These are phyloP conservation scores for Persicaria tinctoria DNA, from an alignment of 148 eudicot genomes.

Conservation along the genomic window DNA sequence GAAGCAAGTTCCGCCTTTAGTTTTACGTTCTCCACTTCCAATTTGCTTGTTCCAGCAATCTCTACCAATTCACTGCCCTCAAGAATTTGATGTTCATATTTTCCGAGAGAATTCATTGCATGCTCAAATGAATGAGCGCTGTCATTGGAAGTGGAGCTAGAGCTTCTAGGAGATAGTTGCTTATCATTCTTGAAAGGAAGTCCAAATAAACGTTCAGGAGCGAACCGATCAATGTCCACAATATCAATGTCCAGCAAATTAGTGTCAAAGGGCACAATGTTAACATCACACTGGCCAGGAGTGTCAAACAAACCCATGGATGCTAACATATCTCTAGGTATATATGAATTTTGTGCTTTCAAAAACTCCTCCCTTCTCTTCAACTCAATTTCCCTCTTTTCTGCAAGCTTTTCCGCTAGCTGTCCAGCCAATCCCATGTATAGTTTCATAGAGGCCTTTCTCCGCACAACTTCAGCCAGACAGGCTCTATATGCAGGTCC, in stretches of 20 bases:
- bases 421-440: slow-evolving; percentile 99
- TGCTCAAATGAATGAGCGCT: slow-evolving; percentile 36
- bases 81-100: slow-evolving; percentile 23
- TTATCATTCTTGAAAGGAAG: slow-evolving; percentile 44
- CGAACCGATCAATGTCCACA: slow-evolving; percentile 64
- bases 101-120: slow-evolving; percentile 28
- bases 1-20: slow-evolving; percentile 95
- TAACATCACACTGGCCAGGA: slow-evolving; percentile 80
- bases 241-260: slow-evolving; percentile 79
- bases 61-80: slow-evolving; percentile 63
- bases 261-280: slow-evolving; percentile 76
- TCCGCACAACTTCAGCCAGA: slow-evolving; percentile 85
- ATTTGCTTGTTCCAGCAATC: slow-evolving; percentile 82
- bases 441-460: slow-evolving; percentile 93
- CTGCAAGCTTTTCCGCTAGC: slow-evolving; percentile 90
- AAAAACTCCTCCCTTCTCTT: slow-evolving; percentile 79
- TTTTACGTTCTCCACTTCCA: slow-evolving; percentile 95
- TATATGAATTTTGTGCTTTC: slow-evolving; percentile 53
- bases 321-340: slow-evolving; percentile 66
- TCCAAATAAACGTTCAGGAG: slow-evolving; percentile 69
- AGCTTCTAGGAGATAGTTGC: slow-evolving; percentile 44
- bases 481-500: slow-evolving; percentile 85
- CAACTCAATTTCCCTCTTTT: slow-evolving; percentile 78
- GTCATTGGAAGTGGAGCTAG: slow-evolving; percentile 38
- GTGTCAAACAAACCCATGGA: slow-evolving; percentile 81